A percentile compares a stretch with the other conserved stretches of the same genome.
Conservation (phyloP, 1,284 basidiomycete genomes). For the Rhodotorula sp. region DNA sequence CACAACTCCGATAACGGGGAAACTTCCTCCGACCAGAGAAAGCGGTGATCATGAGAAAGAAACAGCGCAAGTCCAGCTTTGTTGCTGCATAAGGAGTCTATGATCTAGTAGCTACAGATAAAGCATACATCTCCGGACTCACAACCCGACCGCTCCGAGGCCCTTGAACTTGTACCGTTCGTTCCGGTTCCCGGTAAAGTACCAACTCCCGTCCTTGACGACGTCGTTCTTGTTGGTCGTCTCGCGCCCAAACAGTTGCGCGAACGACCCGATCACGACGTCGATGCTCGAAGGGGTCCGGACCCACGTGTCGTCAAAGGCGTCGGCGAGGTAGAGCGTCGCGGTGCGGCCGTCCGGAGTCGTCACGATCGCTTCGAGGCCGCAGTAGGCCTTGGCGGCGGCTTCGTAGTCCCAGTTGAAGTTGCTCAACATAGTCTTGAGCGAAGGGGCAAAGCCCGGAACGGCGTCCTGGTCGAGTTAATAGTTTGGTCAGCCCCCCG, state of each 20-base stretch:
- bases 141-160: conserved; percentile 4
- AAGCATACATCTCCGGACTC: neutral
- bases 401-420: conserved; percentile 21
- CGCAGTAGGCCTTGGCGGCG: conserved; percentile 28
- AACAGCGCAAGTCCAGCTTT: too few species aligned
- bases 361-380: conserved; percentile 27
- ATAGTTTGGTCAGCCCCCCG: too few species aligned
- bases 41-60: too few species aligned
- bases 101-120: too few species aligned
- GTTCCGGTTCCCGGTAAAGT: conserved; percentile 27
- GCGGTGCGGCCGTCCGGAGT: conserved; percentile 21
- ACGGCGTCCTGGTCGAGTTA: too few species aligned
- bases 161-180: conserved; percentile 13
- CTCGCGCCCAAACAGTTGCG: conserved; percentile 13
- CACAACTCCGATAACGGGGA: too few species aligned
- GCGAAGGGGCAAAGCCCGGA: conserved; percentile 34
- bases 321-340: conserved; percentile 31
- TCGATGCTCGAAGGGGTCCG: conserved; percentile 29
- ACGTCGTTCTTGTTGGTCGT: conserved; percentile 38
- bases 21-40: too few species aligned
- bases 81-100: too few species aligned
- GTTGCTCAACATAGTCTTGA: conserved; percentile 37
- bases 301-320: conserved; percentile 39
- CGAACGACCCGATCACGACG: conserved; percentile 30
- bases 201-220: conserved; percentile 24